A percentile compares a stretch with the other conserved stretches of the same genome.
phyloP scores from a whole-genome alignment of 495 filamentous ascomycete species.

The Podospora sp. region DNA sequence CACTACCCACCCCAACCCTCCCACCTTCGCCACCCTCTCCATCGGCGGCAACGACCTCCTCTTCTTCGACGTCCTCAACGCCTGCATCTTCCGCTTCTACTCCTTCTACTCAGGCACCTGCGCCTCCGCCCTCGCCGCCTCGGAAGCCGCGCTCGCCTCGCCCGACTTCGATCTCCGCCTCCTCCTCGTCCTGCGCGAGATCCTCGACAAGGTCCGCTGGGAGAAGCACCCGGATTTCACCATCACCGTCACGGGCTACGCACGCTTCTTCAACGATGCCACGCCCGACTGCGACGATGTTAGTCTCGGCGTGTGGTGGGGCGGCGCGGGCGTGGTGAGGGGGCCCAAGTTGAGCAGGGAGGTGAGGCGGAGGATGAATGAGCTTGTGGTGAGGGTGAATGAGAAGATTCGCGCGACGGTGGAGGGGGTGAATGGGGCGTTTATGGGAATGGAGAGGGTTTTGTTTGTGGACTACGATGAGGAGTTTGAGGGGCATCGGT shows the following conservation, averaged over 20 bases:
- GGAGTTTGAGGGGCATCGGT: slow-evolving; percentile 49
- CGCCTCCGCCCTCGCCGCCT: slow-evolving; percentile 37
- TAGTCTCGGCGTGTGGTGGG: slow-evolving; percentile 46
- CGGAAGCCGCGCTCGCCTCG: slow-evolving; percentile 31
- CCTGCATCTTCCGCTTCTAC: slow-evolving; percentile 53
- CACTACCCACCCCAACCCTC: slow-evolving; percentile 30
- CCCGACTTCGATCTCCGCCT: slow-evolving; percentile 41
- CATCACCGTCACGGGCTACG: slow-evolving; percentile 51
- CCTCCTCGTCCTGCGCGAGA: slow-evolving; percentile 40
- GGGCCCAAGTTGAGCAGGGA: slow-evolving; percentile 40
- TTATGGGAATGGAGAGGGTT: slow-evolving; percentile 33
- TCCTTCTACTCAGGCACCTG: slow-evolving; percentile 47
- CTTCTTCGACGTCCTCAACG: slow-evolving; percentile 51
- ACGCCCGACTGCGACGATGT: slow-evolving; percentile 47
- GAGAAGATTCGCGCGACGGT: slow-evolving; percentile 33
- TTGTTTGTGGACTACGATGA: slow-evolving; percentile 49
- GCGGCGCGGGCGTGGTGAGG: slow-evolving; percentile 30
- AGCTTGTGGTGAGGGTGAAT: slow-evolving; percentile 43
- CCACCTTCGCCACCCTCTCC: slow-evolving; percentile 44
- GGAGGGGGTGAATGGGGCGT: slow-evolving; percentile 35
- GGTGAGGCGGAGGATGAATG: slow-evolving; percentile 41
- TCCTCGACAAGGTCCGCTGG: slow-evolving; percentile 42
- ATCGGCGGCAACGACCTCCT: slow-evolving; percentile 55
- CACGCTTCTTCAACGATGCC: slow-evolving; percentile 50
- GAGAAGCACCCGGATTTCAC: slow-evolving; percentile 41